Conservation (phyloP, 768 basidiomycete species). For the Boletus insuetus region DNA sequence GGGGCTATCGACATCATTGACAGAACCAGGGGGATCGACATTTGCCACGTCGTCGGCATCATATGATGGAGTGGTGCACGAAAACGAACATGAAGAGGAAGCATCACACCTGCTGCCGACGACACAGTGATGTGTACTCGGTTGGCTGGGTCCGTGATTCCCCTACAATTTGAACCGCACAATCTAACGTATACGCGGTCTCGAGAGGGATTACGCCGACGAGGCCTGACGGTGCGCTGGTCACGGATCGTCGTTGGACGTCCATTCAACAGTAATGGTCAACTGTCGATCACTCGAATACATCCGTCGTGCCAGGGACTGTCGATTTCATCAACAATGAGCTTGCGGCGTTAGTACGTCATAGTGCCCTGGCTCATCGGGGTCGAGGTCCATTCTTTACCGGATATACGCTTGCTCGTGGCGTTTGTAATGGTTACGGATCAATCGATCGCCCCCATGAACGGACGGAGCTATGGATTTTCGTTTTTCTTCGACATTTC, state of each 20-base stretch:
- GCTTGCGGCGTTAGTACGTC: background rate
- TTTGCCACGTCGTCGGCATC: conserved; percentile 3
- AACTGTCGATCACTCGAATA: conserved; percentile 17
- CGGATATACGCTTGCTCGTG: too few species aligned
- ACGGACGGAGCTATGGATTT: too few species aligned
- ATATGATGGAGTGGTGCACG: background rate
- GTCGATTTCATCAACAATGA: conserved; percentile 2
- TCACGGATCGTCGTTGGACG: conserved; percentile 6
- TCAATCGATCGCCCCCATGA: too few species aligned
- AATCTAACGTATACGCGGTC: background rate
- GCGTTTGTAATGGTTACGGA: too few species aligned
- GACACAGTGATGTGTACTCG: conserved; percentile 2
- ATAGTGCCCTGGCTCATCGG: background rate
- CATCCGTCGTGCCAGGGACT: conserved; percentile 34
- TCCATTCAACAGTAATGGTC: conserved; percentile 17
- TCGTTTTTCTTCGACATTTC: too few species aligned
- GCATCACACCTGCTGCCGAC: background rate
- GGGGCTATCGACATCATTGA: conserved; percentile 5
- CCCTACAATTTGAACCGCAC: background rate
- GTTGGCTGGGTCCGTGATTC: background rate
- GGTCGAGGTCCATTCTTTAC: too few species aligned
- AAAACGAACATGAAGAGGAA: background rate
- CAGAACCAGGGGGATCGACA: background rate
- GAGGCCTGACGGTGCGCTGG: background rate
- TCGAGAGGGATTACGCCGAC: background rate